Base-by-base conservation (phyloP, 129 eudicot genomes). In the Ambrosia trifida region DNA sequence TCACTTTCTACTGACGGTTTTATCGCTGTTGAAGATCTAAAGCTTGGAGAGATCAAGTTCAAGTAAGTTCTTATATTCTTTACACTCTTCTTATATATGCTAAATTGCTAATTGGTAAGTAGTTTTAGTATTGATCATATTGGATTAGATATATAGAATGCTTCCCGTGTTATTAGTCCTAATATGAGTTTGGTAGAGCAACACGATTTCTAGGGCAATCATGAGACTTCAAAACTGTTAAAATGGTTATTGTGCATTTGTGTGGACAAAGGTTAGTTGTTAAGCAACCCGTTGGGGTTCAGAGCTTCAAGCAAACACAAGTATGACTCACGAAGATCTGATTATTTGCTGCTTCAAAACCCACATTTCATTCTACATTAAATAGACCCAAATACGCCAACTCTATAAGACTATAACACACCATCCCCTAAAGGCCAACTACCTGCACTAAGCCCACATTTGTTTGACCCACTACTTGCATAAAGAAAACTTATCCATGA, bases 11-110 rank as follows among this genome's bases (percentile, higher is more conserved):
- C 90, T 0, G 73, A 78, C 44, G 98, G 95, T 31, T 93, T 93
- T 77, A 74, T 81, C 63, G 87, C 96, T 19, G 88, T 74, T 72
- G 87, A 85, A 82, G 89, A 85, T 81, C 18, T 93, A 54, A 93
- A 89, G 3, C 70, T 93, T 35, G 96, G 80, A 41, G 96, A 87
- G 53, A 89, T 93, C 84, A 93, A 89, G 80, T 89, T 74, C 90
- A 89, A 83, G 98, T 93, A 84, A 87, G 96, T 44, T 63, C 36
- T 53, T 70, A 46, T 24, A 13, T 4, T 68, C 57, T 52, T 53
- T 70, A 46, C 24, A 13, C 6, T 68, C 57, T 52, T 35, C 51
- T 64, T 9, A 30, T 58, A 9, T 68, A 30, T 36, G 1, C 8
- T 2, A 3, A 66, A 20, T 45, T 36, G 1, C 8, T 2, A 3